Evolutionary conservation across 495 filamentous ascomycete species (phyloP), one percentile per base, ranked within the genome.

Genomic region (Letharia columbiana): DNA sequence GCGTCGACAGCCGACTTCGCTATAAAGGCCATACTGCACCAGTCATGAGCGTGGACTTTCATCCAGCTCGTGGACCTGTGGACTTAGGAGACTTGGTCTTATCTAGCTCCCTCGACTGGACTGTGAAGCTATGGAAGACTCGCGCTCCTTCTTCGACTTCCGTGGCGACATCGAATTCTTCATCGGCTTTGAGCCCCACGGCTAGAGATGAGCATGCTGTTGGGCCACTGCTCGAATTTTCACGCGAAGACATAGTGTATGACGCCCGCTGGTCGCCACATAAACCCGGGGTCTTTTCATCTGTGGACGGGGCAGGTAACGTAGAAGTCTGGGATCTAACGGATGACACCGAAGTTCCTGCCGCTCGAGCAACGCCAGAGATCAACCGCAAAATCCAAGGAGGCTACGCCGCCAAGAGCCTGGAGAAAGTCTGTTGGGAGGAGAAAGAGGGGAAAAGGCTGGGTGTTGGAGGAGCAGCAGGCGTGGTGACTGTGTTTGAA

Each of bases 371-470:
- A 57, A 81, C 83, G 54, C 92, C 94, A 1, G 63, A 69, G 20
- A 23, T 66, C 4, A 85, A 79, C 67, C 77, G 80, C 13, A 78
- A 82, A 42, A 82, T 86, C 74, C 79, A 84, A 67, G 78, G 83
- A 61, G 71, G 83, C 74, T 81, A 82, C 70, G 77, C 92, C 70
- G 86, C 87, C 69, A 87, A 87, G 75, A 93, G 91, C 70, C 78
- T 99, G 68, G 98, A 97, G 73, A 93, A 91, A 75, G 78, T 96
- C 50, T 91, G 90, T 33, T 99, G 94, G 94, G 94, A 99, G 76
- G 82, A 84, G 69, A 85, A 84, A 62, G 92, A 96, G 75, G 95
- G 95, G 37, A 88, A 88, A 77, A 80, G 89, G 62, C 74, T 97
- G 42, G 94, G 91, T 2, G 91, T 90, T 23, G 94, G 94, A 37